Percentiles rank a stretch among this genome's conserved stretches.
These are phyloP conservation scores for Penstemon barbatus DNA, from an alignment of 257 asterid genomes.

Conservation along the genomic window DNA sequence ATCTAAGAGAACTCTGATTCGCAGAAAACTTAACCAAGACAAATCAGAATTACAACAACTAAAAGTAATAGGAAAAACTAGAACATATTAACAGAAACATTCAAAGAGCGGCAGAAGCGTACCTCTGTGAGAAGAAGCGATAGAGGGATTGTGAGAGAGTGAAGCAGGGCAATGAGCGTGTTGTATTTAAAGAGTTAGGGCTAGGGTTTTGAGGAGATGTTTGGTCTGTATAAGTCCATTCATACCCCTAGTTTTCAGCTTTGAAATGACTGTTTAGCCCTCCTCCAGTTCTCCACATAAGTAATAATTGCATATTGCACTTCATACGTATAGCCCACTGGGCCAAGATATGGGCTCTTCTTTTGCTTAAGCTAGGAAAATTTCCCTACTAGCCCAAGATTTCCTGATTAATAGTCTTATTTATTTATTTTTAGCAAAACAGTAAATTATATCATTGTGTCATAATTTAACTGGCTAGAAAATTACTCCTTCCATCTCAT, in stretches of 20 bases:
- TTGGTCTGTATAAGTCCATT: background rate
- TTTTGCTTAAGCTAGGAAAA: no score
- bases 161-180: background rate
- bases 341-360: no score
- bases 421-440: no score
- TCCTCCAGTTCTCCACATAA: background rate
- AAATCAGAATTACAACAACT: background rate
- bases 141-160: background rate
- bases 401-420: no score
- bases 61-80: background rate
- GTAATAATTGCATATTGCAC: no score
- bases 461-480: no score
- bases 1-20: no score
- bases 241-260: background rate
- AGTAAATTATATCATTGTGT: no score
- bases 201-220: slow-evolving; percentile 11
- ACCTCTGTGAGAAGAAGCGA: slow-evolving; percentile 17
- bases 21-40: no score
- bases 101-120: background rate
- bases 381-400: no score
- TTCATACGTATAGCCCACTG: no score
- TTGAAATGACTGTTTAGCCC: slow-evolving; percentile 6
- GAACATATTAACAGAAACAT: background rate
- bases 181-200: slow-evolving; percentile 11
- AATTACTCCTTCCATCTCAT: no score